A percentile compares a stretch with the other conserved stretches of the same genome.
These are phyloP conservation scores for Leucocoprinus birnbaumii DNA, from an alignment of 768 basidiomycete genomes.

Conservation along the genomic window DNA sequence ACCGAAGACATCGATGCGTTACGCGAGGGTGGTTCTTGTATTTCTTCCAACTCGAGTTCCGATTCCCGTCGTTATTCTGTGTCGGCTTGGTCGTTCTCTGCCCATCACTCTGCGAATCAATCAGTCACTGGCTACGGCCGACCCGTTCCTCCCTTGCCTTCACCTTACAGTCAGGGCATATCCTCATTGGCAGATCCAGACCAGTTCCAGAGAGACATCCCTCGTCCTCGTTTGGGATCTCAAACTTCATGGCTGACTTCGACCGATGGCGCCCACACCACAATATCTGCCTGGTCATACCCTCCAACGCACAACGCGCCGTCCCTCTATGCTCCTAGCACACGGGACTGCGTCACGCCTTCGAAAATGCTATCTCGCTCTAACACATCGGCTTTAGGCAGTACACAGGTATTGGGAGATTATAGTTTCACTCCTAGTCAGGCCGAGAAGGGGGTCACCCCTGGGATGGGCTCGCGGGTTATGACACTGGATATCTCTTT, in stretches of 20 bases:
- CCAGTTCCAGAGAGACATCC: constrained; percentile 59
- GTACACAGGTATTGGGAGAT: constrained; percentile 63
- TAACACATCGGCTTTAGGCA: constrained; percentile 49
- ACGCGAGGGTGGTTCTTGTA: constrained; percentile 78
- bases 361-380: constrained; percentile 42
- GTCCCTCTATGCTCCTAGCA: constrained; percentile 31
- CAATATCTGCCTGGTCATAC: constrained; percentile 68
- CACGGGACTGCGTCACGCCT: constrained; percentile 40
- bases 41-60: constrained; percentile 60
- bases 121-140: constrained; percentile 33
- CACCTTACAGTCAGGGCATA: constrained; percentile 49
- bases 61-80: constrained; percentile 54
- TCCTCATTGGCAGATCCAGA: constrained; percentile 50
- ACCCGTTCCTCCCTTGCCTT: constrained; percentile 68
- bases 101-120: constrained; percentile 46
- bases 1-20: constrained; percentile 73
- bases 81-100: constrained; percentile 74
- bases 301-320: constrained; percentile 43
- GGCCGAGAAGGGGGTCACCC: constrained; percentile 51
- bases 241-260: constrained; percentile 77
- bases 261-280: constrained; percentile 51
- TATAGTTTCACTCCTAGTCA: constrained; percentile 56
- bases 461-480: constrained; percentile 40
- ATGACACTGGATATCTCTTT: constrained; percentile 54
- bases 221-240: constrained; percentile 53